Percentiles rank a stretch among this genome's conserved stretches.
phyloP scores from a whole-genome alignment of 2,329 filamentous ascomycete species.

The Nemania sp. region DNA sequence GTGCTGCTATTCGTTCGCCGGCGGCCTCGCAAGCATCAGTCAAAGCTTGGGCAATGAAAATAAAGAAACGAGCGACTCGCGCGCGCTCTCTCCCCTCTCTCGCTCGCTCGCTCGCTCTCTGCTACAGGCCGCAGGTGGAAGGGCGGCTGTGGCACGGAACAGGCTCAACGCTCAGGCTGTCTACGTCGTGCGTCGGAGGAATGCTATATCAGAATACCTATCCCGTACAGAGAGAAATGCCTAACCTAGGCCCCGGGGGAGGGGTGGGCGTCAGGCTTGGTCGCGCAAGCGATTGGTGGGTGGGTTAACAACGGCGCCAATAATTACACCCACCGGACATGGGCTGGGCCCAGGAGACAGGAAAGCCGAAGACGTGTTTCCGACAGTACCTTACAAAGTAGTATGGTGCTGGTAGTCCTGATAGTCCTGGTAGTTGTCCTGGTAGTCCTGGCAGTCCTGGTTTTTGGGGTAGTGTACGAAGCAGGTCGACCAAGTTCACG shows the following conservation, averaged over 20 bases:
- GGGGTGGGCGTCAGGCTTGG: background rate
- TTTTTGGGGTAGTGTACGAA: too few relatives aligned
- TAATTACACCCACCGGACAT: constrained; percentile 8
- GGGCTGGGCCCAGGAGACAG: background rate
- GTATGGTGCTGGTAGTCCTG: too few relatives aligned
- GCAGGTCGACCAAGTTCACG: background rate
- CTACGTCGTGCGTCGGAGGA: constrained; percentile 42
- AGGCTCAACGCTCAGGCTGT: constrained; percentile 8
- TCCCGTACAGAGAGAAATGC: constrained; percentile 29
- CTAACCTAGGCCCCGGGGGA: too few relatives aligned
- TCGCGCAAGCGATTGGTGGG: constrained; percentile 34
- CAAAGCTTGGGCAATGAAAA: background rate
- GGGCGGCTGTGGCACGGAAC: constrained; percentile 1
- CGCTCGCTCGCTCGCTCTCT: background rate
- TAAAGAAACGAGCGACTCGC: background rate
- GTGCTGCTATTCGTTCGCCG: constrained; percentile 26
- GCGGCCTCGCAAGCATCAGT: constrained; percentile 26
- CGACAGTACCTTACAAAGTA: too few relatives aligned
- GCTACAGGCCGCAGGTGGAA: background rate
- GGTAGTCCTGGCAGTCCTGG: too few relatives aligned
- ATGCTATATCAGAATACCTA: constrained; percentile 40
- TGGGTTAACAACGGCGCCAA: constrained; percentile 7
- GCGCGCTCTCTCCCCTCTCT: background rate
- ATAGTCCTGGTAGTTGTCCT: too few relatives aligned
- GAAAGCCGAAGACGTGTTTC: too few relatives aligned